Evolutionary conservation across 73 alveolate genomes (phyloP).

Genomic region (Tetrahymena malaccensis): DNA sequence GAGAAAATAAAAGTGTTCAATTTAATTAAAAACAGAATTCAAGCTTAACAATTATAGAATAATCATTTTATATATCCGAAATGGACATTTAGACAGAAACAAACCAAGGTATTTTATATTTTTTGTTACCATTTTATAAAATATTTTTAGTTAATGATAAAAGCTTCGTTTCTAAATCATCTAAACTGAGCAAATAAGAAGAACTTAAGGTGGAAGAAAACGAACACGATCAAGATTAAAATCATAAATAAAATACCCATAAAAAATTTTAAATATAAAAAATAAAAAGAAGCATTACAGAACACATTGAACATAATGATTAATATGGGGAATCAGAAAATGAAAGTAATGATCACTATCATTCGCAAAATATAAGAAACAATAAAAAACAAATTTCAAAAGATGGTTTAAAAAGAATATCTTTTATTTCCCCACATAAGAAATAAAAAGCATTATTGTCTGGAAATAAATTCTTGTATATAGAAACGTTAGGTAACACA

Average conservation of each 20-base stretch:
- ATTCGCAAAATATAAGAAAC: neutral
- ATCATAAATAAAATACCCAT: neutral
- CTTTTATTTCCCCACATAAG: neutral
- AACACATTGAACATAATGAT: neutral
- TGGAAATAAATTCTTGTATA: neutral
- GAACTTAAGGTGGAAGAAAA: neutral
- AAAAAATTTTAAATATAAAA: neutral
- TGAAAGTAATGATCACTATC: neutral
- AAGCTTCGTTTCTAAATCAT: neutral
- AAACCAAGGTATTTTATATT: neutral
- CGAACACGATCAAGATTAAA: neutral
- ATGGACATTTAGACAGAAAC: neutral
- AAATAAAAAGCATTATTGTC: neutral
- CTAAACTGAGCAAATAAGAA: neutral
- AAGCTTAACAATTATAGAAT: neutral
- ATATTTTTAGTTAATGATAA: neutral
- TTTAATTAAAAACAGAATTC: neutral
- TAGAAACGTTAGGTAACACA: neutral
- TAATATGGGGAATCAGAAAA: neutral
- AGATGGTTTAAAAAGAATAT: neutral
- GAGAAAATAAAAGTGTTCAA: neutral
- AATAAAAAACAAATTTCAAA: neutral
- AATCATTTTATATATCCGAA: neutral
- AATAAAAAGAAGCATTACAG: neutral
- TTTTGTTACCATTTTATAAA: neutral